A percentile compares a stretch with the other conserved stretches of the same genome.
Evolutionary conservation across 225 moss, liverwort and hornwort genomes (phyloP).

Genomic region (Ulota crispa): DNA sequence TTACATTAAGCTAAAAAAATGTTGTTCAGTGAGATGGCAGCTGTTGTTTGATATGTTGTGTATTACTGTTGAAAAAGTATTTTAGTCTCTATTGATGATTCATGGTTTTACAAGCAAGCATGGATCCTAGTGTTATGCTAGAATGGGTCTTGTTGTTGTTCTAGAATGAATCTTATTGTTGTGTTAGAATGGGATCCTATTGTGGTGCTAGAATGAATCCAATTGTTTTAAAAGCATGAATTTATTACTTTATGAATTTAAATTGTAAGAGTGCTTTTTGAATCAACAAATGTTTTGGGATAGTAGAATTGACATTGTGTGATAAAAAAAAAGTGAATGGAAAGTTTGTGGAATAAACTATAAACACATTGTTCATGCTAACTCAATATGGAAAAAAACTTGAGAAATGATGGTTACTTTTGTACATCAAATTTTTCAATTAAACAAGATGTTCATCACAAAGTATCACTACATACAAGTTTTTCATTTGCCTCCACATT

Average conservation of each 20-base stretch:
- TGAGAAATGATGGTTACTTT: neutral
- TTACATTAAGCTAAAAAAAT: neutral
- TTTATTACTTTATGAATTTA: neutral
- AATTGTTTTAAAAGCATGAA: neutral
- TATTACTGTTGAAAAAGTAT: neutral
- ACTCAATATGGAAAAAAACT: neutral
- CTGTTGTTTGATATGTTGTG: neutral
- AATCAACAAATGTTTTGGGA: no score
- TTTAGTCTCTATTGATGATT: neutral
- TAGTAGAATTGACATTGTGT: neutral
- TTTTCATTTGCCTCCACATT: slow-evolving; percentile 25
- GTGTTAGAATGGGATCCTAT: neutral
- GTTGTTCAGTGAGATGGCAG: neutral
- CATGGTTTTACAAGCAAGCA: neutral
- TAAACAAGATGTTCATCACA: neutral
- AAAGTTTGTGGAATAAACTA: neutral
- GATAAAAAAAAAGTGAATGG: neutral
- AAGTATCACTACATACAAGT: neutral
- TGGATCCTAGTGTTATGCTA: neutral
- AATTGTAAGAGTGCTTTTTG: neutral
- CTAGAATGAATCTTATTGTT: neutral
- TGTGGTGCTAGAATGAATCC: neutral
- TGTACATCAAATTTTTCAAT: neutral
- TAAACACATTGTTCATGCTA: neutral
- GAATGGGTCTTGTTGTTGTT: neutral